Evolutionary conservation across 495 filamentous ascomycete genomes (phyloP).

Genomic region (Evansstolkia leycettana): DNA sequence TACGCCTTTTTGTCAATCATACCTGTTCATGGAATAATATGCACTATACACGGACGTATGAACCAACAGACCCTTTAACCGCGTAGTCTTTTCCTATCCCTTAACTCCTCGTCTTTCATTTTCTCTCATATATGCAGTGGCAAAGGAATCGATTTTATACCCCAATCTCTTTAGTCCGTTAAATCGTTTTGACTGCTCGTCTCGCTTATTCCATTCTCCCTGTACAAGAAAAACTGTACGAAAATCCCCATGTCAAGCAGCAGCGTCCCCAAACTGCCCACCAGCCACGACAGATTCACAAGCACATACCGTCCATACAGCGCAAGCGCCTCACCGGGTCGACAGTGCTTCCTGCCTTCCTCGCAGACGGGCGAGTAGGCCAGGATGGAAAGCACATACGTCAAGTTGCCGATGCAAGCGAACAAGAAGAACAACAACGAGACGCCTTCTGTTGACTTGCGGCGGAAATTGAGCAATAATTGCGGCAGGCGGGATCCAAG

Average conservation of each 20-base stretch:
- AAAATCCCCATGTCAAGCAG: slow-evolving; percentile 78
- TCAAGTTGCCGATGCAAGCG: slow-evolving; percentile 86
- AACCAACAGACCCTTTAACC: no score
- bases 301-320: slow-evolving; percentile 70
- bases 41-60: no score
- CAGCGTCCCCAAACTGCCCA: slow-evolving; percentile 81
- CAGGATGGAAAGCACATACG: slow-evolving; percentile 84
- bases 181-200: background rate
- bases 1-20: no score
- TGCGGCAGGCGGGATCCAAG: slow-evolving; percentile 82
- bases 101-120: no score
- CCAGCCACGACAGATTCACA: slow-evolving; percentile 80
- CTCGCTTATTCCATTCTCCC: slow-evolving; percentile 19
- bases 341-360: slow-evolving; percentile 26
- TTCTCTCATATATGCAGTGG: no score
- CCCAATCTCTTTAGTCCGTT: no score
- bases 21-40: no score
- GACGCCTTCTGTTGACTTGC: slow-evolving; percentile 84
- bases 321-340: slow-evolving; percentile 37
- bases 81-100: no score
- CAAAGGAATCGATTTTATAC: no score
- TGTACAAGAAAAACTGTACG: slow-evolving; percentile 82
- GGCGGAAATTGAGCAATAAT: slow-evolving; percentile 74
- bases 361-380: slow-evolving; percentile 61
- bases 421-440: slow-evolving; percentile 93